Base-by-base conservation (phyloP, 2,329 filamentous ascomycete species). In the Calonectria hongkongensis region DNA sequence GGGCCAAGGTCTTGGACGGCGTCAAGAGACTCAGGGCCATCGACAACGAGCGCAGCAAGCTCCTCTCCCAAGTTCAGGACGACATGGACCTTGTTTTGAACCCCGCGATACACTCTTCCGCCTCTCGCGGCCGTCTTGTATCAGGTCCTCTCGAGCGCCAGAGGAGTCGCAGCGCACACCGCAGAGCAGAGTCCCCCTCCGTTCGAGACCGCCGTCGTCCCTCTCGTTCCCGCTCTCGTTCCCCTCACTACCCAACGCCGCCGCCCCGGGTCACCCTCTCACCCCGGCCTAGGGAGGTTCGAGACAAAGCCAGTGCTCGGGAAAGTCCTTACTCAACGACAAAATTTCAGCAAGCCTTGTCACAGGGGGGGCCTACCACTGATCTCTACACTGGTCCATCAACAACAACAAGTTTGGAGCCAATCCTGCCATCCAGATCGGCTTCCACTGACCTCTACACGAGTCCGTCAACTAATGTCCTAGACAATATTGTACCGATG, bases 21-120 rank as follows among this genome's bases (percentile, higher is more conserved):
- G 58, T 62, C 36, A 62, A 62, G 4, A 21, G 27, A 4, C 58
- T 62, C 25, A 62, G 28, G 39, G 58, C 36, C 36, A 62, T 62
- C 8, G 58, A 62, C 18, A 39, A 62, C 58, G 58, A 62, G 39
- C 39, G 58, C 7, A 45, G n/a, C 8, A 62, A 33, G 16, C 36
- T 62, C 25, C 36, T 62, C 3, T 43, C 58, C 13, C 36, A 43
- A 18, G 25, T 62, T 4, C 58, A 62, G 3, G 39, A 45, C 13
- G 39, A 43, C 39, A 62, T 39, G 15, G 58, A 39, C 10, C 21
- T 62, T n/a, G 36, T 28, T 15, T 30, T 62, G 21, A 28, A 33
- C 12, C 58, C 58, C 4, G 3, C 15, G 0, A 16, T 15, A 21
- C 4, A 39, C 30, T 45, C 58, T 8, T 45, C 58, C 15, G 15